A percentile compares a stretch with the other conserved stretches of the same genome.
Conservation (phyloP, 2,329 filamentous ascomycete species). For the Scopulariopsis brevicaulis region DNA sequence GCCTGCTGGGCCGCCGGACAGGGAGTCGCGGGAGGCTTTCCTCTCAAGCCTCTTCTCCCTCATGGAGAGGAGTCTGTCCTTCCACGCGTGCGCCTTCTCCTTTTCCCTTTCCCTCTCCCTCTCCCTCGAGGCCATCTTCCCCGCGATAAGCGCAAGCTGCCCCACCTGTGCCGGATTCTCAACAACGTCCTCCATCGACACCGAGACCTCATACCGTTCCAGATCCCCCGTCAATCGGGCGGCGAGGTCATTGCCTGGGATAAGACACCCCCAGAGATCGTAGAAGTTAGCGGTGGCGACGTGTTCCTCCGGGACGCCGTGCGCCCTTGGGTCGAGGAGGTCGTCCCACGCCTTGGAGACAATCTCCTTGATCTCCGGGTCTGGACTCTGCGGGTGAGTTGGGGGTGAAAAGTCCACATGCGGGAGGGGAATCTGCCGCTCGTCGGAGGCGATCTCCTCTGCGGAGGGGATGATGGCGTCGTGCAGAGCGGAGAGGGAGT, state of each 20-base stretch:
- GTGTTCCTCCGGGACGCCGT: constrained; percentile 26
- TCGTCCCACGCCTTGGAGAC: constrained; percentile 32
- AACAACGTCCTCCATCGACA: constrained; percentile 37
- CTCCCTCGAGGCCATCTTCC: background rate
- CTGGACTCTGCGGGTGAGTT: constrained; percentile 11
- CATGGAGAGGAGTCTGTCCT: background rate
- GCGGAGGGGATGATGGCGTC: constrained; percentile 25
- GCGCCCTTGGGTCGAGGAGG: constrained; percentile 25
- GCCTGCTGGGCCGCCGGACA: background rate
- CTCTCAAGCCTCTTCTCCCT: background rate
- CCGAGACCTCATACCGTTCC: constrained; percentile 19
- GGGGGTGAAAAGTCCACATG: constrained; percentile 13
- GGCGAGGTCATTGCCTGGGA: constrained; percentile 35
- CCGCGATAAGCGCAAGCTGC: constrained; percentile 30
- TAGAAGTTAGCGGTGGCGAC: constrained; percentile 36
- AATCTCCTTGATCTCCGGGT: constrained; percentile 24
- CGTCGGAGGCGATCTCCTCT: constrained; percentile 20
- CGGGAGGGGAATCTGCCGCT: constrained; percentile 29
- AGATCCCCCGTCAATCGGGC: constrained; percentile 30
- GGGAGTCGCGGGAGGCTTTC: background rate
- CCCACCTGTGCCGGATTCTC: constrained; percentile 35
- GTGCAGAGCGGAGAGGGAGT: constrained; percentile 23
- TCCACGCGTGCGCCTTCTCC: background rate
- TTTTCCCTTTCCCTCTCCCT: background rate
- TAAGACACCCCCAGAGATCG: constrained; percentile 35